Evolutionary conservation across 176 grass and related monocot genomes (phyloP).

Genomic region (Bothriochloa decipiens): DNA sequence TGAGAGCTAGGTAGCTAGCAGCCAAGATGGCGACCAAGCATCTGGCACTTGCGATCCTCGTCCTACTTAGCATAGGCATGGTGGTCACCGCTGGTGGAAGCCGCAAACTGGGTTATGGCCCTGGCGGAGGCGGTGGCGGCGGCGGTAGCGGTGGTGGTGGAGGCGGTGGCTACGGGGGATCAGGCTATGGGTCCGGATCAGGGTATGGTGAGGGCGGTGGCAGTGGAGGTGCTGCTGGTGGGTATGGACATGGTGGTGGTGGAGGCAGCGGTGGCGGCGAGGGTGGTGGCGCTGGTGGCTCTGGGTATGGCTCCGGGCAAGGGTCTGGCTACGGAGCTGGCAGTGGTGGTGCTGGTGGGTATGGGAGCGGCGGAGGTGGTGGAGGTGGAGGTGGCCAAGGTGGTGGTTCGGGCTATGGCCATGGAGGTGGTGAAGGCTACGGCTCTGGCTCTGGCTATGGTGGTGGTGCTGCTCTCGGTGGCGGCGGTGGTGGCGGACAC

Average conservation of each 20-base stretch:
- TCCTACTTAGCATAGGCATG: conserved; percentile 51
- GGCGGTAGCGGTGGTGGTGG: conserved; percentile 31
- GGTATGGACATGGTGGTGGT: conserved; percentile 7
- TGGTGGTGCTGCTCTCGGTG: not conserved
- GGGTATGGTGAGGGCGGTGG: conserved; percentile 43
- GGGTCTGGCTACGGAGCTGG: conserved; percentile 25
- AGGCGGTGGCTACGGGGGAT: conserved; percentile 31
- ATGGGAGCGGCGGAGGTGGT: not conserved
- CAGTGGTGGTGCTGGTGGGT: conserved; percentile 1
- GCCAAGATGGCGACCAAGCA: conserved; percentile 51
- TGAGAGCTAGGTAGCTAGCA: not conserved
- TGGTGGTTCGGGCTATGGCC: not conserved
- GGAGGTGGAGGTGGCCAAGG: not conserved
- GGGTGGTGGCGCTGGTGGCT: not conserved
- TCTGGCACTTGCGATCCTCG: conserved; percentile 47
- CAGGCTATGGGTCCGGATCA: conserved; percentile 30
- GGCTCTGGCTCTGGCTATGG: not conserved
- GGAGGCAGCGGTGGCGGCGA: not conserved
- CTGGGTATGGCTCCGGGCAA: conserved; percentile 15
- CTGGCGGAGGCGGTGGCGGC: conserved; percentile 8
- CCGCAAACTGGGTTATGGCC: conserved; percentile 37
- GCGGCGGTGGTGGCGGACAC: not conserved
- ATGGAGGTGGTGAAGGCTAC: not conserved
- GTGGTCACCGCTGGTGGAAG: conserved; percentile 17
- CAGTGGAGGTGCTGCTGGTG: conserved; percentile 23